These are phyloP conservation scores for Asclepias syriaca DNA, from an alignment of 257 asterid species.

Conservation along the genomic window DNA sequence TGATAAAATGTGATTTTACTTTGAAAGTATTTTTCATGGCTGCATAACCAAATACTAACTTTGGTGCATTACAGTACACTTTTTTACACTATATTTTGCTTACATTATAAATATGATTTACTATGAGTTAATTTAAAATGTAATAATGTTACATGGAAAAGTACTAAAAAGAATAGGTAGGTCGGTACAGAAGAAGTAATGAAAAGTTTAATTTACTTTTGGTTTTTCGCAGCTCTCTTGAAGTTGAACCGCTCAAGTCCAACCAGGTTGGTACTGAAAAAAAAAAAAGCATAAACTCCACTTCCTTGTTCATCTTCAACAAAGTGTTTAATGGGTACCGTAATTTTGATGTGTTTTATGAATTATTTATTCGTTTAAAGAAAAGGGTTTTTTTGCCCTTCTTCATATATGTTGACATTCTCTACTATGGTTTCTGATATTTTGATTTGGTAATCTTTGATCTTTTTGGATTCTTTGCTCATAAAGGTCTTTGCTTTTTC, in stretches of 20 bases:
- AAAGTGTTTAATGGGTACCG: slow-evolving; percentile 1
- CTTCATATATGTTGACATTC: slow-evolving; percentile 4
- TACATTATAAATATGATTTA: too few species aligned
- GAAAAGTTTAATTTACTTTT: not conserved
- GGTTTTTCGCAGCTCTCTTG: not conserved
- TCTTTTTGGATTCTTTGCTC: slow-evolving; percentile 29
- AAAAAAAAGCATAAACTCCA: slow-evolving; percentile 35
- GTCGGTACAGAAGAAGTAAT: not conserved
- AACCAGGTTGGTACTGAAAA: slow-evolving; percentile 28
- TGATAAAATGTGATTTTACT: too few species aligned
- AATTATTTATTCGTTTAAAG: slow-evolving; percentile 6
- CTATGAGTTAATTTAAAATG: too few species aligned
- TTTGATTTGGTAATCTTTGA: slow-evolving; percentile 19
- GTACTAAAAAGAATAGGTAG: too few species aligned
- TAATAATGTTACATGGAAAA: too few species aligned
- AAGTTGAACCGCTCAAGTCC: slow-evolving; percentile 2
- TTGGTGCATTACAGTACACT: not conserved
- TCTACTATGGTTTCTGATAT: slow-evolving; percentile 16
- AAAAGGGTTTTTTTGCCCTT: slow-evolving; percentile 11
- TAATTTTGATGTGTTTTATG: slow-evolving; percentile 3
- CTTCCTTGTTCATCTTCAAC: slow-evolving; percentile 10
- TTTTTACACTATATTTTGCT: too few species aligned
- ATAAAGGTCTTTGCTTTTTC: slow-evolving; percentile 29
- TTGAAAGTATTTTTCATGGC: not conserved
- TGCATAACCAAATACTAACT: not conserved